These are phyloP conservation scores for Ramularia endophylla DNA, from an alignment of 2,329 filamentous ascomycete species.

Conservation along the genomic window DNA sequence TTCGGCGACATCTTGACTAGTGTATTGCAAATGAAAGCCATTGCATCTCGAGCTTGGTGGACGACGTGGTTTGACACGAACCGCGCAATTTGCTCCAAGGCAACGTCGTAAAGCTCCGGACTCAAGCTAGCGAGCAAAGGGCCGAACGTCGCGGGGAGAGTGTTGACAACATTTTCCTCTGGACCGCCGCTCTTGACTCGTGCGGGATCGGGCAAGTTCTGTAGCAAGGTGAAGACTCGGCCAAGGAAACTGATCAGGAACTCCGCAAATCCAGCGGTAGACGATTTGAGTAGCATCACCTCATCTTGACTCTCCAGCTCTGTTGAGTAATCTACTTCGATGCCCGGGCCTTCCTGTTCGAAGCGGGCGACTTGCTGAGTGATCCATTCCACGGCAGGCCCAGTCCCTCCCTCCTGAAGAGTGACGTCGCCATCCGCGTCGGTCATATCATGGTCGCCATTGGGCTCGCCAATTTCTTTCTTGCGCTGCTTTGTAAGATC, in stretches of 20 bases:
- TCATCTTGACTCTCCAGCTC: constrained; percentile 84
- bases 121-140: constrained; percentile 87
- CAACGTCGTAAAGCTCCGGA: constrained; percentile 86
- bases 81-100: constrained; percentile 81
- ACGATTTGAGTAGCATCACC: constrained; percentile 81
- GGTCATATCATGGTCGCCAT: constrained; percentile 28
- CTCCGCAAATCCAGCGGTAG: constrained; percentile 87
- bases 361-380: constrained; percentile 90
- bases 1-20: constrained; percentile 93
- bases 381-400: constrained; percentile 83
- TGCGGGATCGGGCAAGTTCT: constrained; percentile 89
- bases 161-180: constrained; percentile 96
- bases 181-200: constrained; percentile 84
- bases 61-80: constrained; percentile 94
- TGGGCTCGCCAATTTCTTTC: constrained; percentile 35
- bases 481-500: constrained; percentile 60
- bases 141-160: constrained; percentile 82
- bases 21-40: constrained; percentile 97
- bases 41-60: constrained; percentile 91
- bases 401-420: constrained; percentile 35
- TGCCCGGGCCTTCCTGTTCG: constrained; percentile 77
- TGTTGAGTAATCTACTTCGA: constrained; percentile 77
- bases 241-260: constrained; percentile 87
- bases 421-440: constrained; percentile 9
- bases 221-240: constrained; percentile 88